Evolutionary conservation across 169 alveolate species (phyloP), one percentile per base, ranked within the genome.

Genomic region (Eimeria acervulina): DNA sequence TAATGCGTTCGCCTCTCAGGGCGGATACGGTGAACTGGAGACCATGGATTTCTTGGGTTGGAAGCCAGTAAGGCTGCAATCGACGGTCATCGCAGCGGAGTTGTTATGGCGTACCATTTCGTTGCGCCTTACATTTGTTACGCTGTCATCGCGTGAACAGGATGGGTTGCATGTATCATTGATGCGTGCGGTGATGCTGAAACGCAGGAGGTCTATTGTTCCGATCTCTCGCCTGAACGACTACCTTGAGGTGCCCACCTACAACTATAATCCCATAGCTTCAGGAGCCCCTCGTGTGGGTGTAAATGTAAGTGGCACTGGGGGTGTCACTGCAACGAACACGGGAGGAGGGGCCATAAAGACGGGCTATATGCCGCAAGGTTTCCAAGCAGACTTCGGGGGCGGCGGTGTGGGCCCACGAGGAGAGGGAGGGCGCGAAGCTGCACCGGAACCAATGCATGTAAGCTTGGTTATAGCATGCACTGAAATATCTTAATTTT

Each of bases 31-130:
- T 55, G 81, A 94, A 94, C 90, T 94, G 96, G 96, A 88, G 96
- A 47, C 96, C 96, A 17, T 94, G 96, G 96, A 84, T 94, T 94
- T 89, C 90, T 10, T 94, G 96, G 96, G 94, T 94, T 42, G 94
- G 94, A 36, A 87, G 94, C 90, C 90, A 66, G 96, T 94, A 94
- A 83, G 96, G 19, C 61, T 38, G 61, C 1, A 76, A 21, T 7
- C 23, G 40, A 21, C 7, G 8, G 36, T 21, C 63, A 40, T 38
- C 31, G 23, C 87, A 12, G 87, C 17, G 19, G 0, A 7, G 63
- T 38, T 42, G n/a, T 31, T 1, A 4, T 23, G 72, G 7, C 8
- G 31, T 78, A 23, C 23, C 59, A n/a, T 23, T 33, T 21, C 36
- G 40, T 26, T 28, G 5, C 19, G 36, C 61, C 92, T 17, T 66